Conservation (phyloP, 2,329 filamentous ascomycete genomes). For the Fusarium brevicatenulatum region DNA sequence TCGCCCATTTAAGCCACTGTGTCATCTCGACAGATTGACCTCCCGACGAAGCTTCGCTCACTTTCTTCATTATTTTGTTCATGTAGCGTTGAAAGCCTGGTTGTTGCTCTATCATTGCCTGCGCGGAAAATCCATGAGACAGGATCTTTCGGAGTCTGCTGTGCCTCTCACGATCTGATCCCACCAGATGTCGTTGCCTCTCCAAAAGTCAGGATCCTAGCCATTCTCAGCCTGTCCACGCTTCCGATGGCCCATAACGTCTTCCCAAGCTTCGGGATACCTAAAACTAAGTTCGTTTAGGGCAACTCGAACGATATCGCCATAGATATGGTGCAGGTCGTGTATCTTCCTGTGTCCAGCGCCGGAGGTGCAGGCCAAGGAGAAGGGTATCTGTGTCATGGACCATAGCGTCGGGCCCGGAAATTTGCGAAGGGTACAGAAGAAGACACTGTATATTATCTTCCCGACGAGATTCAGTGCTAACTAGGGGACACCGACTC, state of each 20-base stretch:
- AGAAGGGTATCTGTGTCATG: background rate
- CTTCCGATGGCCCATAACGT: background rate
- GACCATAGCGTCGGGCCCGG: background rate
- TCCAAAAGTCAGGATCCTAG: background rate
- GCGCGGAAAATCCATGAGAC: background rate
- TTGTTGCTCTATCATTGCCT: background rate
- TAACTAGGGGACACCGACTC: accelerated
- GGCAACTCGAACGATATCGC: background rate
- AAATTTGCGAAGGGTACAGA: background rate
- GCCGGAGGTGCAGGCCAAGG: background rate
- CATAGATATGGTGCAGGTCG: background rate
- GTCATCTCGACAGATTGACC: background rate
- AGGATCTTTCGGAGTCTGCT: background rate
- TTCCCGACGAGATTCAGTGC: background rate
- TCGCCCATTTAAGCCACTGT: background rate
- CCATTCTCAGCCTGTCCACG: background rate
- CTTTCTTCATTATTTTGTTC: background rate
- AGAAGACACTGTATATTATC: background rate
- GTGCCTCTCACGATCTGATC: background rate
- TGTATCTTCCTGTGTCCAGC: background rate
- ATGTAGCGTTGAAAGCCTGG: background rate
- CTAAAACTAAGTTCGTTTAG: background rate
- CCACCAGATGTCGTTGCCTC: background rate
- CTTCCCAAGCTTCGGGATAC: background rate
- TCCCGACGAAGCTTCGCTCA: background rate